These are phyloP conservation scores for Zanthoxylum bungeanum DNA, from an alignment of 345 rosid genomes.

Conservation along the genomic window DNA sequence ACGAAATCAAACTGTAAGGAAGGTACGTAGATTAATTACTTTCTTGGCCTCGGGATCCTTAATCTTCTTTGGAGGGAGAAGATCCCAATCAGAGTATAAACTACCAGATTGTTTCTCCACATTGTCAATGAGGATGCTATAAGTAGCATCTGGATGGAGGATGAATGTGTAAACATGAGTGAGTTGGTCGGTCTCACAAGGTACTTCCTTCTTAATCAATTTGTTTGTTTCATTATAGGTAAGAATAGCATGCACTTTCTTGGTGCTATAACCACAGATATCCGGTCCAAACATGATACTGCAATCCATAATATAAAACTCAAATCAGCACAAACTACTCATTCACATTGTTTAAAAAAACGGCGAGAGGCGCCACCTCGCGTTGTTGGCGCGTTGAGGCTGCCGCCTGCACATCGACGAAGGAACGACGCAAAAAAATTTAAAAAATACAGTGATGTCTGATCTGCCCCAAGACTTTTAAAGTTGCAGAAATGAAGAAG, in stretches of 20 bases:
- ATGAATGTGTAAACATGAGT: constrained; percentile 88
- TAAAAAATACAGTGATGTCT: too few species aligned
- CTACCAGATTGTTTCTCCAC: constrained; percentile 95
- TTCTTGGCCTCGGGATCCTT: constrained; percentile 95
- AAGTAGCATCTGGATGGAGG: constrained; percentile 92
- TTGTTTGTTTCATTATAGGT: constrained; percentile 75
- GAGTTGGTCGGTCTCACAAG: constrained; percentile 99
- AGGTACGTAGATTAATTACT: constrained; percentile 26
- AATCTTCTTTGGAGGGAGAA: constrained; percentile 84
- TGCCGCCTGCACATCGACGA: too few species aligned
- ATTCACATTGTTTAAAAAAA: too few species aligned
- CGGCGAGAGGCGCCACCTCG: too few species aligned
- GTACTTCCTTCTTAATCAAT: constrained; percentile 96
- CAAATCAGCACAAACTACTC: constrained; percentile 10
- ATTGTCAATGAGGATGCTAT: constrained; percentile 86
- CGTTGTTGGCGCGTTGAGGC: too few species aligned
- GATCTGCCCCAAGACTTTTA: too few species aligned
- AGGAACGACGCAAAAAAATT: too few species aligned
- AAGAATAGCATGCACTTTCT: constrained; percentile 99
- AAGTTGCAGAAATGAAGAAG: too few species aligned
- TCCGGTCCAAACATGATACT: constrained; percentile 99
- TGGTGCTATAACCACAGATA: constrained; percentile 95
- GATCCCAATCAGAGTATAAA: constrained; percentile 88
- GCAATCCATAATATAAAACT: constrained; percentile 24
- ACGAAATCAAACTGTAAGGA: background rate